A percentile compares a stretch with the other conserved stretches of the same genome.
phyloP scores from a whole-genome alignment of 139 green algal genomes.

The Raphidocelis subcapitata region DNA sequence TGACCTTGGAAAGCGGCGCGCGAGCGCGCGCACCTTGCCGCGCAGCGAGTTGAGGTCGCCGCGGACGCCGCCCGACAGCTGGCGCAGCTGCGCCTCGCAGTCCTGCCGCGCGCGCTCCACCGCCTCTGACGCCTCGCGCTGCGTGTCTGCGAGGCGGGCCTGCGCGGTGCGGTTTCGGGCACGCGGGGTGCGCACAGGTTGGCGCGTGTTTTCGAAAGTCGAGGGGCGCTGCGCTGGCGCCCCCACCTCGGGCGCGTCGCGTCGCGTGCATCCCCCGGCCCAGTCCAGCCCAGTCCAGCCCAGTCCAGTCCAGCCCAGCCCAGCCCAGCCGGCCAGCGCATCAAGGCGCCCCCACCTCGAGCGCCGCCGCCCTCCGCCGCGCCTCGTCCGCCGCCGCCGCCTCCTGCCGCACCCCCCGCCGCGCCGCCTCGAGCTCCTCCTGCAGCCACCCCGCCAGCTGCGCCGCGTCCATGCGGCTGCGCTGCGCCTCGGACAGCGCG shows the following conservation, averaged over 20 bases:
- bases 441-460: slow-evolving; percentile 21
- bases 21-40: neutral
- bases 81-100: neutral
- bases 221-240: too few relatives aligned
- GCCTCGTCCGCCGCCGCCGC: slow-evolving; percentile 5
- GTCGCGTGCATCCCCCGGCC: too few relatives aligned
- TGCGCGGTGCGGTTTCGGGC: too few relatives aligned
- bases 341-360: too few relatives aligned
- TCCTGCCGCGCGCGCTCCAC: neutral
- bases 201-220: too few relatives aligned
- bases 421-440: slow-evolving; percentile 17
- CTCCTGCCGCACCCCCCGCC: slow-evolving; percentile 1
- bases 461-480: slow-evolving; percentile 19
- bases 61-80: neutral
- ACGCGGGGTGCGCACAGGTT: too few relatives aligned
- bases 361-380: neutral
- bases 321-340: too few relatives aligned
- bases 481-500: slow-evolving; percentile 22
- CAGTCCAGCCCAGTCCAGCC: too few relatives aligned
- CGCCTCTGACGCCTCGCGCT: neutral
- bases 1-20: too few relatives aligned
- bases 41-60: slow-evolving; percentile 9
- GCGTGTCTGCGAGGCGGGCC: slow-evolving; percentile 8
- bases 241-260: too few relatives aligned
- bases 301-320: too few relatives aligned